These are phyloP conservation scores for Actinomortierella wolfii DNA, from an alignment of 371 early-diverging fungal genomes.

Conservation along the genomic window DNA sequence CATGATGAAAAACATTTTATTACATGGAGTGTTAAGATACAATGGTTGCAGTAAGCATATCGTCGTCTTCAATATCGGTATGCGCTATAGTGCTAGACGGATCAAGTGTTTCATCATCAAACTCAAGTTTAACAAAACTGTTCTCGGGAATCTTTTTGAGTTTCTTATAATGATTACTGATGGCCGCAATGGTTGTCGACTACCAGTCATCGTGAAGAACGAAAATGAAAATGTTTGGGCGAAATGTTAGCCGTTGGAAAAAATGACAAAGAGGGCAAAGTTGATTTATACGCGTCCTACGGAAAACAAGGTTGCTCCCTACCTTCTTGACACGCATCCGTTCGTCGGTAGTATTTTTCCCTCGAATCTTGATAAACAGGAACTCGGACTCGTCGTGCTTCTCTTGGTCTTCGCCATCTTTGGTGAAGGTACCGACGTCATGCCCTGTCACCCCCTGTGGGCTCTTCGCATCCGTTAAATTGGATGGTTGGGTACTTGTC, in stretches of 20 bases:
- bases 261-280: not conserved
- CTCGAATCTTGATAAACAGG: conserved; percentile 29
- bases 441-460: not conserved
- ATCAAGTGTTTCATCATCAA: conserved; percentile 32
- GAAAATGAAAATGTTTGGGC: no score
- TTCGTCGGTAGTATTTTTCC: conserved; percentile 28
- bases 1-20: no score
- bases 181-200: conserved; percentile 23
- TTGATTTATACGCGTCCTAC: not conserved
- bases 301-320: no score
- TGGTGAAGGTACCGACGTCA: no score
- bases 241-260: no score
- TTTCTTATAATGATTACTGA: conserved; percentile 18
- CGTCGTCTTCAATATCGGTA: conserved; percentile 40
- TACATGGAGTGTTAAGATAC: no score
- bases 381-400: conserved; percentile 5
- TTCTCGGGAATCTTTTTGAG: conserved; percentile 14
- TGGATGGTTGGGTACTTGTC: no score
- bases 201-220: not conserved
- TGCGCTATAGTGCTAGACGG: conserved; percentile 14
- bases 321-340: conserved; percentile 40
- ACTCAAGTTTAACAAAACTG: conserved; percentile 14
- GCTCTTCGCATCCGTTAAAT: no score
- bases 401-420: conserved; percentile 5
- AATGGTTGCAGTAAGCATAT: conserved; percentile 25